Base-by-base conservation (phyloP, 2,329 filamentous ascomycete species). In the Colletotrichum sp. region DNA sequence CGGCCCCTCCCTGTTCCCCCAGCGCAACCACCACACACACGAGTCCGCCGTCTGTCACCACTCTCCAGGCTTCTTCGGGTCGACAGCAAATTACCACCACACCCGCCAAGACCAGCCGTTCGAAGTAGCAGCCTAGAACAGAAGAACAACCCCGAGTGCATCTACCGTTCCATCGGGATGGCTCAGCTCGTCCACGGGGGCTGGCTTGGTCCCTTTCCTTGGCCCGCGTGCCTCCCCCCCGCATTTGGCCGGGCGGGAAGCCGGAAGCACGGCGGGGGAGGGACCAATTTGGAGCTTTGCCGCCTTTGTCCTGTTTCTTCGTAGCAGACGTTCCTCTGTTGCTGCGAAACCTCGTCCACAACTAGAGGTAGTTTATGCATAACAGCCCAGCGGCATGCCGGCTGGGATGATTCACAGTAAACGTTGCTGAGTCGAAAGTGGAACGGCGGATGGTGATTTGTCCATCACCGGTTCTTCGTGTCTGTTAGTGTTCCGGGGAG, bases 1-100 rank as follows among this genome's bases (percentile, higher is more conserved):
- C 67, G 71, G 71, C 67, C 67, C 71, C 71, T 73, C 71, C 62
- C 71, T 66, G 38, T 57, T n/a, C 34, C 59, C 59, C 34, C 27
- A 36, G 55, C 36, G 34, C n/a, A 33, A 24, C 16, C 43, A 70
- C 34, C 43, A 63, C 21, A 5, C 43, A 21, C 43, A 21, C 31
- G 8, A 33, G n/a, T n/a, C n/a, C 24, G 8, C 16, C 7, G 27
- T n/a, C 55, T 55, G 11, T 18, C 31, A 63, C 51, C 43, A 34
- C 38, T 51, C n/a, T 13, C 43, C 18, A 51, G 54, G 43, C 54
- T 67, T n/a, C 24, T n/a, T 5, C 21, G n/a, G 24, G n/a, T 24
- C 36, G 43, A 51, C 21, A n/a, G 43, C n/a, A 51, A 5, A 21
- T 21, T 21, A 21, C n/a, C n/a, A 59, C 18, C 29, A 33, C 57